Percentiles rank a stretch among this genome's conserved stretches.
phyloP scores from a whole-genome alignment of 371 early-diverging fungal species.

The Actinomucor elegans region DNA sequence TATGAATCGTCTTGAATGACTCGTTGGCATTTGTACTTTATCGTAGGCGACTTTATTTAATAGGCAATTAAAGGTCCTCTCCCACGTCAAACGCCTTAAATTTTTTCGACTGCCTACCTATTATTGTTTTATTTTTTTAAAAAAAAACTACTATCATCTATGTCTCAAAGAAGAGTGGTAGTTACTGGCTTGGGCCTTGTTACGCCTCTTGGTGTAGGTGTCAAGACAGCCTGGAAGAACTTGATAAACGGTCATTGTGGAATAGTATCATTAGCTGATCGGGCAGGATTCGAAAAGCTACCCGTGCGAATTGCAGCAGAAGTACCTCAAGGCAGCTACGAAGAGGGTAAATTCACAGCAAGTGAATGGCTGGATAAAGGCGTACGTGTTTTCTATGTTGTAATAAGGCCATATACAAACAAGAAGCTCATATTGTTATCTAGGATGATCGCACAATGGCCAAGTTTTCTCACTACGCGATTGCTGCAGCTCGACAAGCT shows the following conservation, averaged over 20 bases:
- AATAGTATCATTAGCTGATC: slow-evolving; percentile 63
- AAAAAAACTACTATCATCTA: neutral
- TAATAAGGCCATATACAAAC: too few species aligned
- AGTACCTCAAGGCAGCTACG: slow-evolving; percentile 58
- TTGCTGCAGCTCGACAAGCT: slow-evolving; percentile 85
- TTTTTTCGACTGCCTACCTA: too few species aligned
- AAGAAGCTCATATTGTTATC: too few species aligned
- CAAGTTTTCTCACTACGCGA: slow-evolving; percentile 85
- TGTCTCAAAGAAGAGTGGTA: slow-evolving; percentile 66
- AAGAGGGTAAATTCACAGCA: slow-evolving; percentile 63
- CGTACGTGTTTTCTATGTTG: slow-evolving; percentile 35
- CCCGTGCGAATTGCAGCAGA: slow-evolving; percentile 84
- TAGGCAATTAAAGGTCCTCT: too few species aligned
- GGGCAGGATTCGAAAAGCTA: slow-evolving; percentile 55
- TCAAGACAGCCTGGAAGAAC: slow-evolving; percentile 71
- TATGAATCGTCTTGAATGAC: too few species aligned
- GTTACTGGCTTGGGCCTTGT: slow-evolving; percentile 96
- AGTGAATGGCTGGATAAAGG: slow-evolving; percentile 74
- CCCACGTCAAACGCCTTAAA: too few species aligned
- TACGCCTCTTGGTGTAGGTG: slow-evolving; percentile 86
- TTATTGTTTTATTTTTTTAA: neutral
- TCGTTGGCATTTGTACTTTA: too few species aligned
- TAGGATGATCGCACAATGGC: slow-evolving; percentile 83
- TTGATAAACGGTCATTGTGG: slow-evolving; percentile 78
- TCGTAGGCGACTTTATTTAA: too few species aligned